Percentiles rank a stretch among this genome's conserved stretches.
phyloP scores from a whole-genome alignment of 2,329 filamentous ascomycete species.

The Ophiostoma quercus region DNA sequence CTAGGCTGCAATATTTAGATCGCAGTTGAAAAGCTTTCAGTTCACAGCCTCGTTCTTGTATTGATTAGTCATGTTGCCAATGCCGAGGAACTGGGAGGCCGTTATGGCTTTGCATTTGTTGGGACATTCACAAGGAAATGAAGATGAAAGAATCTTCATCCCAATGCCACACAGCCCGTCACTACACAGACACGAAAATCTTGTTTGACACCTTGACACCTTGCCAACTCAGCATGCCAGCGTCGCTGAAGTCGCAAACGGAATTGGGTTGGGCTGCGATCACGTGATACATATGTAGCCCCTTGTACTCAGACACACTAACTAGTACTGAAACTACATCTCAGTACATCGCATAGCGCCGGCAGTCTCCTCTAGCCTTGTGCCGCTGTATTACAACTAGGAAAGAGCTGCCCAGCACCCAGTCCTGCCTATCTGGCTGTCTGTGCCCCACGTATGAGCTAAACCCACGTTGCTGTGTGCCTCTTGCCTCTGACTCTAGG shows the following conservation, averaged over 20 bases:
- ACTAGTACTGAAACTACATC: not conserved
- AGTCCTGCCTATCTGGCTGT: not conserved
- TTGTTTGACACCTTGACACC: not conserved
- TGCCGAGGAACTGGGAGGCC: not conserved
- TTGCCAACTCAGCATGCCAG: not conserved
- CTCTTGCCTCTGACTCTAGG: constrained; percentile 3
- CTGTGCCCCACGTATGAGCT: constrained; percentile 25
- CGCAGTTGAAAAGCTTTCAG: not conserved
- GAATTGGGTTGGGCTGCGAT: constrained; percentile 1
- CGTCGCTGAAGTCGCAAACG: not conserved
- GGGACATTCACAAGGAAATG: not conserved
- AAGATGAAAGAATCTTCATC: not conserved
- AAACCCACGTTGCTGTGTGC: constrained; percentile 16
- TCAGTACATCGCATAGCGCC: not conserved
- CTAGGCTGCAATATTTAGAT: not conserved
- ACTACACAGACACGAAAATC: not conserved
- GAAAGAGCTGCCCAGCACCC: not conserved
- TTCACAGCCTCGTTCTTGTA: constrained; percentile 8
- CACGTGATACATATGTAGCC: not conserved
- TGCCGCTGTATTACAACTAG: not conserved
- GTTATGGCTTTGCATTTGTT: not conserved
- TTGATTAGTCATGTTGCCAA: not conserved
- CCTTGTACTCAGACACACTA: not conserved
- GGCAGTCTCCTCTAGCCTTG: not conserved
- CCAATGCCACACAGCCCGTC: too few species aligned